Evolutionary conservation across 441 rosid genomes (phyloP).

Genomic region (Bruguiera hainesii): DNA sequence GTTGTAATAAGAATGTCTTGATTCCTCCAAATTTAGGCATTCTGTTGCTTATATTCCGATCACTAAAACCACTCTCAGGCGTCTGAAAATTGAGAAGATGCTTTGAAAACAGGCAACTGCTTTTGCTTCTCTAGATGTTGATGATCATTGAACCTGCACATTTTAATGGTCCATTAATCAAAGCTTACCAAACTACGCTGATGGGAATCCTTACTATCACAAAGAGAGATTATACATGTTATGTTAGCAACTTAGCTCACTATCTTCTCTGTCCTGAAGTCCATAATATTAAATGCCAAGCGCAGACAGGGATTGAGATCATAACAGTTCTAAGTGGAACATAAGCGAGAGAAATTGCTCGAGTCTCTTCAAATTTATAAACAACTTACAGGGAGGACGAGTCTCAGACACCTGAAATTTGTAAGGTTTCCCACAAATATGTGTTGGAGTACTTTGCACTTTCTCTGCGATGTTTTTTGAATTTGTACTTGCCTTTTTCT

Average conservation of each 20-base stretch:
- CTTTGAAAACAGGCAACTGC: constrained; percentile 41
- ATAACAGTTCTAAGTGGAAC: neutral
- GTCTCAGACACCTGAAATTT: too few species aligned
- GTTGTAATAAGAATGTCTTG: neutral
- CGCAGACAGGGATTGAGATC: constrained; percentile 1
- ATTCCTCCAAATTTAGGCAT: constrained; percentile 44
- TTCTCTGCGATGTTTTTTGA: too few species aligned
- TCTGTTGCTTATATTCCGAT: constrained; percentile 22
- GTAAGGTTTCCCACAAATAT: too few species aligned
- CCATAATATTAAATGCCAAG: constrained; percentile 30
- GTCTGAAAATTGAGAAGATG: constrained; percentile 34
- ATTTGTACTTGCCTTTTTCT: too few species aligned
- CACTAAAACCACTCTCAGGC: constrained; percentile 31
- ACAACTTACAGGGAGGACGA: too few species aligned
- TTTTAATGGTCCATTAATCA: constrained; percentile 2
- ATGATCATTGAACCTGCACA: constrained; percentile 39
- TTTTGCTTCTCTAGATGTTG: constrained; percentile 33
- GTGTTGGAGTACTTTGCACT: too few species aligned
- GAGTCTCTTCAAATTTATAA: too few species aligned
- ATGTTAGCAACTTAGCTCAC: constrained; percentile 39
- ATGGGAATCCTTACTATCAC: neutral
- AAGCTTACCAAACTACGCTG: constrained; percentile 9
- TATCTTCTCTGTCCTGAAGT: constrained; percentile 47
- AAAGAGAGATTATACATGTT: too few species aligned
- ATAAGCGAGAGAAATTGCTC: neutral